Percentiles rank a stretch among this genome's conserved stretches.
Conservation (phyloP, 2,329 filamentous ascomycete genomes). For the Sordariomycetes sp. region DNA sequence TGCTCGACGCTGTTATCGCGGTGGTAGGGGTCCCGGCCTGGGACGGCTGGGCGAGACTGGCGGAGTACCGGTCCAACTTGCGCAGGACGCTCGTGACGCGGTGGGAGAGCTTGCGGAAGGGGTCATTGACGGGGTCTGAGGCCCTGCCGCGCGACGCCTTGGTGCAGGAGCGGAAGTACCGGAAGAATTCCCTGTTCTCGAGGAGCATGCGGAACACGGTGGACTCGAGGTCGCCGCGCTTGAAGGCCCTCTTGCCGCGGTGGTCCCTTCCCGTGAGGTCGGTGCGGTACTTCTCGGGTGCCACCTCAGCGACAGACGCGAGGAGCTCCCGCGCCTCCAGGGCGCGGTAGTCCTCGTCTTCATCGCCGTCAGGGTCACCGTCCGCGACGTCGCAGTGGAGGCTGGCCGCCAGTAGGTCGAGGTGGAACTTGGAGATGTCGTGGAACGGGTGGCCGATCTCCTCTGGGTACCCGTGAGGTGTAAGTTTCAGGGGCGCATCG, state of each 20-base stretch:
- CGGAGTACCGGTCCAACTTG: slow-evolving; percentile 22
- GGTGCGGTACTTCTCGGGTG: slow-evolving; percentile 28
- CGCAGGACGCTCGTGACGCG: slow-evolving; percentile 32
- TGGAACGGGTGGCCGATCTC: slow-evolving; percentile 34
- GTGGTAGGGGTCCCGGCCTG: neutral
- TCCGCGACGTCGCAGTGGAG: slow-evolving; percentile 32
- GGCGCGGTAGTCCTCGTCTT: slow-evolving; percentile 20
- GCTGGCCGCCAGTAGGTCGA: slow-evolving; percentile 35
- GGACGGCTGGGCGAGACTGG: neutral
- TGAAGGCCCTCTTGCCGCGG: slow-evolving; percentile 20
- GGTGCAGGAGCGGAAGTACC: slow-evolving; percentile 33
- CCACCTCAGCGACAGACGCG: slow-evolving; percentile 24
- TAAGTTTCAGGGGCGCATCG: slow-evolving; percentile 26
- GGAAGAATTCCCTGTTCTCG: slow-evolving; percentile 39
- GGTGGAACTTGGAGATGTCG: slow-evolving; percentile 33
- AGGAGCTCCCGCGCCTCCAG: slow-evolving; percentile 37
- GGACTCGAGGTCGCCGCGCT: slow-evolving; percentile 31
- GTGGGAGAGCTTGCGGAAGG: slow-evolving; percentile 32
- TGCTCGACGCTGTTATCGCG: neutral
- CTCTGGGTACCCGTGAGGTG: slow-evolving; percentile 24
- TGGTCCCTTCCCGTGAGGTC: slow-evolving; percentile 26
- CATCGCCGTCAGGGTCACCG: slow-evolving; percentile 15
- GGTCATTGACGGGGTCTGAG: slow-evolving; percentile 27
- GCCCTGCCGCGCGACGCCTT: slow-evolving; percentile 25
- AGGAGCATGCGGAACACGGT: slow-evolving; percentile 40